Evolutionary conservation across 2,329 filamentous ascomycete genomes (phyloP), one percentile per base, ranked within the genome.

Genomic region (Ophiobolus disseminans): DNA sequence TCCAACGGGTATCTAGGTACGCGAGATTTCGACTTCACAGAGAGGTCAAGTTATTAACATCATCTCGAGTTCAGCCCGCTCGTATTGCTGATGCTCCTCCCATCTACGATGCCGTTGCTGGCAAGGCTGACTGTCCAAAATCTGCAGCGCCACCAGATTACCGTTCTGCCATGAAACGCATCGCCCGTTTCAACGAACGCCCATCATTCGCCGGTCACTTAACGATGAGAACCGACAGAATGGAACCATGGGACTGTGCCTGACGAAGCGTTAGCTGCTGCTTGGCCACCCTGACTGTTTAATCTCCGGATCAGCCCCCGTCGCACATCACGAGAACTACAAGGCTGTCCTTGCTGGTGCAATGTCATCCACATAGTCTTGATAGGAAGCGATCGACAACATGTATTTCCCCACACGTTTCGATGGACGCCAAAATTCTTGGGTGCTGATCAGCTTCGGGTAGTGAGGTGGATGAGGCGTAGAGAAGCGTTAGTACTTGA

Each of bases 381-480:
- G 13, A 10, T 11, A 16, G 14, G 21, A 23, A 39, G 14, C 1
- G 7, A 34, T 40, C 22, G 21, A 26, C 25, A 21, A 48, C 14
- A 19, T 32, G 28, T 40, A 40, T 35, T 21, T 43, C 40, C 40
- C 35, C 34, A 40, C 25, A 35, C 28, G 45, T 48, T 48, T 48
- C 45, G 40, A 35, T 13, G 13, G 17, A 22, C 14, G 39, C 45
- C 45, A 43, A 17, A n/a, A 23, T 28, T 21, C 40, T 31, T 35
- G 40, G 34, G n/a, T 23, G 45, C 3, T 14, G 45, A 35, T 40
- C 32, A 22, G 35, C 22, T 35, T 21, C 25, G 10, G 26, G 34
- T 20, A 9, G 25, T 11, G 22, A 25, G 20, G 14, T 25, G 22
- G 38, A 21, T 21, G 14, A 11, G 25, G 14, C 40, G n/a, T 35